These are phyloP conservation scores for Lodderomyces orthopsilosis DNA, from an alignment of 1,139 yeast species.

Conservation along the genomic window DNA sequence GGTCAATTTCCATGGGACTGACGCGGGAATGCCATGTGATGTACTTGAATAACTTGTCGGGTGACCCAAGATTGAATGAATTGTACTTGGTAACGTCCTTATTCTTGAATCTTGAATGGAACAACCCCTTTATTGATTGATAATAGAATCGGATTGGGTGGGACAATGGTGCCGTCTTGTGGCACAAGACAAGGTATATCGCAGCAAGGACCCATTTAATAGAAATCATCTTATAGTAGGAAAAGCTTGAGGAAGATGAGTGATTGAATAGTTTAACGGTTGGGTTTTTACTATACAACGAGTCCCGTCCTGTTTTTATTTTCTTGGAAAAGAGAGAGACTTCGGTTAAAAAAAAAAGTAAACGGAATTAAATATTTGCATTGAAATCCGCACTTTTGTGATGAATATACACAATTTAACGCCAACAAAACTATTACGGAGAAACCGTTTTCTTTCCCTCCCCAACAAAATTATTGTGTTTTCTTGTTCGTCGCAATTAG, in stretches of 20 bases:
- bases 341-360: too few relatives aligned
- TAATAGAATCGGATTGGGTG: constrained; percentile 64
- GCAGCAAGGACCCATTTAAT: constrained; percentile 10
- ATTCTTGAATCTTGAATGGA: constrained; percentile 28
- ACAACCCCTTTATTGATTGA: constrained; percentile 38
- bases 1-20: constrained; percentile 78
- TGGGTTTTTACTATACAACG: too few relatives aligned
- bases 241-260: not conserved
- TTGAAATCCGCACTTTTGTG: too few relatives aligned
- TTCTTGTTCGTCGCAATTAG: too few relatives aligned
- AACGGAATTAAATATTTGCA: too few relatives aligned
- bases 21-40: constrained; percentile 53
- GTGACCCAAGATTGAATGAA: constrained; percentile 29
- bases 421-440: too few relatives aligned
- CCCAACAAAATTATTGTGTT: too few relatives aligned
- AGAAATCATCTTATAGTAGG: constrained; percentile 1
- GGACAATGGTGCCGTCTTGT: constrained; percentile 68
- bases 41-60: constrained; percentile 43
- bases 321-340: too few relatives aligned
- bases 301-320: too few relatives aligned
- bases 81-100: constrained; percentile 24
- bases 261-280: too few relatives aligned
- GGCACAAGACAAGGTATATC: constrained; percentile 24
- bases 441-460: too few relatives aligned
- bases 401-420: too few relatives aligned